Evolutionary conservation across 1,284 basidiomycete species (phyloP).

Genomic region (Cutaneotrichosporon mucoides): DNA sequence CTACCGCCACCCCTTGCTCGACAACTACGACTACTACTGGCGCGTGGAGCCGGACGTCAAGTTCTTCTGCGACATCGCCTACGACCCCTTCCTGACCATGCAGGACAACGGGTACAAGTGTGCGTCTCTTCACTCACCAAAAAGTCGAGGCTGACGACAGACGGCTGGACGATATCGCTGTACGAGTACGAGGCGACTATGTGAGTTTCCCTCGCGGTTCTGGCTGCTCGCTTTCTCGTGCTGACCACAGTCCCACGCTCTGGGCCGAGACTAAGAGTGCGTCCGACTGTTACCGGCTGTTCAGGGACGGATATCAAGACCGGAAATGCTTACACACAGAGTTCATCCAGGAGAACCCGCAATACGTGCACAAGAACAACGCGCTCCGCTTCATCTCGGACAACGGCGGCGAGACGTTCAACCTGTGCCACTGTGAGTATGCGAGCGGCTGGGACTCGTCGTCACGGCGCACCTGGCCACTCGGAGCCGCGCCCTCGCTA

Average conservation of each 20-base stretch:
- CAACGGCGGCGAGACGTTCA: conserved; percentile 65
- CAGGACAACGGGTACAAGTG: conserved; percentile 67
- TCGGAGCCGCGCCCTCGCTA: too few species aligned
- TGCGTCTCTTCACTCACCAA: not conserved
- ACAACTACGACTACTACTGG: conserved; percentile 90
- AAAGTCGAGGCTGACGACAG: not conserved
- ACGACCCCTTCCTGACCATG: conserved; percentile 87
- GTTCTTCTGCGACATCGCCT: conserved; percentile 29
- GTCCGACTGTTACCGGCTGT: conserved; percentile 6
- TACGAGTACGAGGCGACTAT: conserved; percentile 75
- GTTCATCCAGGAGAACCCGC: conserved; percentile 63
- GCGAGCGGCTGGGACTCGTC: not conserved
- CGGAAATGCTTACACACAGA: conserved; percentile 49
- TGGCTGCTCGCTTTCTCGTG: too few species aligned
- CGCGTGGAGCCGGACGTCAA: conserved; percentile 56
- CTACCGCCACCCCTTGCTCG: conserved; percentile 70
- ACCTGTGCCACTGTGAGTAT: conserved; percentile 71
- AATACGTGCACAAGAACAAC: conserved; percentile 66
- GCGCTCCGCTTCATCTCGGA: conserved; percentile 71
- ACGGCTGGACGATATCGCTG: conserved; percentile 73
- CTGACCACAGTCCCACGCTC: conserved; percentile 54
- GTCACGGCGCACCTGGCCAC: too few species aligned
- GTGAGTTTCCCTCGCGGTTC: too few species aligned
- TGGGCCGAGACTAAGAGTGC: conserved; percentile 67
- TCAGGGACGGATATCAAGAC: too few species aligned